Base-by-base conservation (phyloP, 164 flowering plant genomes). In the Saururus chinensis region DNA sequence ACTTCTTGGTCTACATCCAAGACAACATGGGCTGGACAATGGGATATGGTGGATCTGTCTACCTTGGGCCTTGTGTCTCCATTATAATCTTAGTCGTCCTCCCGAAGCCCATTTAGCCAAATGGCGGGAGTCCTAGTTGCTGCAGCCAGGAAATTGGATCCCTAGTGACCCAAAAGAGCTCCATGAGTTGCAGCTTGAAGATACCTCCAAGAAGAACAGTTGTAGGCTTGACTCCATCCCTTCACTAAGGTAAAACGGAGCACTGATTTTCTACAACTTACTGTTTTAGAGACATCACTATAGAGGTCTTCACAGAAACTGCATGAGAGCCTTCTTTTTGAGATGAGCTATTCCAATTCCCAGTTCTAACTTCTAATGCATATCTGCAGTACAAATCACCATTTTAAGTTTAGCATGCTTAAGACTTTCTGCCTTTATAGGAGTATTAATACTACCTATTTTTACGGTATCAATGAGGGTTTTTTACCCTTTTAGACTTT, bases 41-140 rank as follows among this genome's bases (percentile, higher is more conserved):
- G 8, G 85, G 85, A 53, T 81, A 83, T 62, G 85, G 71, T n/a
- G n/a, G n/a, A n/a, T 8, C 66, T 81, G 25, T 78, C 88, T 2
- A 78, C 84, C 0, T 0, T 72, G 0, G 86, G 82, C 57, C 78
- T 82, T 1, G 60, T 0, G 4, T 84, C 9, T 74, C 86, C 0
- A 42, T 82, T 16, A 0, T 60, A 1, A 65, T 84, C 23, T 82
- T 84, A 75, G 57, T 10, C 64, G 59, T 70, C 83, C 30, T 60
- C 78, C 9, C 86, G 80, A 40, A 84, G 88, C 56, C 83, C 88
- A 30, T 63, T 84, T n/a, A 71, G 75, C 7, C 75, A 59, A 57
- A 80, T 84, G 54, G 74, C 71, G 22, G 64, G 61, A 63, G 84
- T 80, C 0, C 4, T 82, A 25, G 79, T 84, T 9, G 86, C 86